Percentiles rank a stretch among this genome's conserved stretches.
Evolutionary conservation across 2,329 filamentous ascomycete genomes (phyloP).

Genomic region (Colletotrichum sp.): DNA sequence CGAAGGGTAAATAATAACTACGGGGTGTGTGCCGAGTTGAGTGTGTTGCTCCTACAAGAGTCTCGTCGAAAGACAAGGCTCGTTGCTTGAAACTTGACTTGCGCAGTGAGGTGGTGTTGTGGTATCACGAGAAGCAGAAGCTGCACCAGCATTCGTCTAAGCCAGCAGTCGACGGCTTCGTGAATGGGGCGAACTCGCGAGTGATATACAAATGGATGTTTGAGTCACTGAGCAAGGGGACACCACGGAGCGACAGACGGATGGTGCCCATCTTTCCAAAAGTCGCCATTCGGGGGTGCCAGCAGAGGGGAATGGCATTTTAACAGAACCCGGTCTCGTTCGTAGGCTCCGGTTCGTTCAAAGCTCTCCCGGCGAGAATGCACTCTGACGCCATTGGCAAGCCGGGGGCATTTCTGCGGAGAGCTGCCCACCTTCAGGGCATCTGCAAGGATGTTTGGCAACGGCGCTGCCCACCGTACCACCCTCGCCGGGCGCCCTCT

Average conservation of each 20-base stretch:
- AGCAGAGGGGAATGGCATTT: conserved; percentile 18
- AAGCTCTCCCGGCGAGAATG: conserved; percentile 11
- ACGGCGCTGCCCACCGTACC: not conserved
- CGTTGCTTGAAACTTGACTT: conserved; percentile 17
- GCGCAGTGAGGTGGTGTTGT: conserved; percentile 5
- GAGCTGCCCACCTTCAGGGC: conserved; percentile 1
- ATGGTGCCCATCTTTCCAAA: conserved; percentile 31
- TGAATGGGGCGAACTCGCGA: conserved; percentile 14
- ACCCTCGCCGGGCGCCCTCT: not conserved
- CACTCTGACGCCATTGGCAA: conserved; percentile 25
- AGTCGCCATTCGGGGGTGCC: conserved; percentile 21
- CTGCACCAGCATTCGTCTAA: not conserved
- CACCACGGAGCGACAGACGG: conserved; percentile 27
- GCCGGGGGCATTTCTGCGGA: not conserved
- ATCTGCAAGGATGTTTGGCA: not conserved
- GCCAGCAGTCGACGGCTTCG: not conserved
- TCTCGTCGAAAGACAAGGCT: not conserved
- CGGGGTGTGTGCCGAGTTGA: not conserved
- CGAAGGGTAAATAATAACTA: not conserved
- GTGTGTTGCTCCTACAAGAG: conserved; percentile 13
- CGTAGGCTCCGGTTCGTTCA: conserved; percentile 14
- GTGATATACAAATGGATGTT: conserved; percentile 18
- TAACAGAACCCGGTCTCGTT: conserved; percentile 15
- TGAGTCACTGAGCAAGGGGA: conserved; percentile 27
- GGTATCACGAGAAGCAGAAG: conserved; percentile 3